Evolutionary conservation across 2,329 filamentous ascomycete species (phyloP).

Genomic region (Clonostachys rhizophaga): DNA sequence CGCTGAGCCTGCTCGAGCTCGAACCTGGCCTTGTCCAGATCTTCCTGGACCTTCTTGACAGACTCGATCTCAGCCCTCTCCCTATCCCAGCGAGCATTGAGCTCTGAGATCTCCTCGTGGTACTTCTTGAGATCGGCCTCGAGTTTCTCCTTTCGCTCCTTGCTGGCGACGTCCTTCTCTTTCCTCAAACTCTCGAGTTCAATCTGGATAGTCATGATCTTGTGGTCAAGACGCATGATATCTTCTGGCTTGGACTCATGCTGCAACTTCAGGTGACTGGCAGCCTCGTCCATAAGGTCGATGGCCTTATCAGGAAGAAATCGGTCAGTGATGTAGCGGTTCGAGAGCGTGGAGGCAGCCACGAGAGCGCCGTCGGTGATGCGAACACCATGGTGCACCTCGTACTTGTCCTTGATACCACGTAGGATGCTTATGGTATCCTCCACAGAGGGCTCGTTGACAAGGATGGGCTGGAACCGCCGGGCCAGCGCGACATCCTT

Average conservation of each 20-base stretch:
- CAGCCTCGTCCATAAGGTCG: conserved; percentile 92
- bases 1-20: conserved; percentile 86
- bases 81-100: conserved; percentile 85
- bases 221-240: conserved; percentile 86
- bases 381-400: conserved; percentile 92
- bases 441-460: conserved; percentile 86
- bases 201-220: conserved; percentile 97
- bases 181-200: conserved; percentile 92
- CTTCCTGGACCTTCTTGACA: conserved; percentile 81
- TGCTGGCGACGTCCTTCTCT: conserved; percentile 85
- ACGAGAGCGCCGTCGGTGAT: conserved; percentile 92
- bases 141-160: conserved; percentile 81
- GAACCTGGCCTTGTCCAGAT: conserved; percentile 80
- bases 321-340: conserved; percentile 93
- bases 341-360: conserved; percentile 85
- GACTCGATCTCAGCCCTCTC: conserved; percentile 81
- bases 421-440: conserved; percentile 94
- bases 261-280: conserved; percentile 82
- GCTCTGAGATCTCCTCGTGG: conserved; percentile 67
- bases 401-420: conserved; percentile 96
- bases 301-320: conserved; percentile 97
- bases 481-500: conserved; percentile 92
- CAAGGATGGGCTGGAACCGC: conserved; percentile 88
- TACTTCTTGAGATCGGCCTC: conserved; percentile 71
- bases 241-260: conserved; percentile 97